A percentile compares a stretch with the other conserved stretches of the same genome.
Evolutionary conservation across 2,329 filamentous ascomycete genomes (phyloP).

Genomic region (Gremmenia infestans): DNA sequence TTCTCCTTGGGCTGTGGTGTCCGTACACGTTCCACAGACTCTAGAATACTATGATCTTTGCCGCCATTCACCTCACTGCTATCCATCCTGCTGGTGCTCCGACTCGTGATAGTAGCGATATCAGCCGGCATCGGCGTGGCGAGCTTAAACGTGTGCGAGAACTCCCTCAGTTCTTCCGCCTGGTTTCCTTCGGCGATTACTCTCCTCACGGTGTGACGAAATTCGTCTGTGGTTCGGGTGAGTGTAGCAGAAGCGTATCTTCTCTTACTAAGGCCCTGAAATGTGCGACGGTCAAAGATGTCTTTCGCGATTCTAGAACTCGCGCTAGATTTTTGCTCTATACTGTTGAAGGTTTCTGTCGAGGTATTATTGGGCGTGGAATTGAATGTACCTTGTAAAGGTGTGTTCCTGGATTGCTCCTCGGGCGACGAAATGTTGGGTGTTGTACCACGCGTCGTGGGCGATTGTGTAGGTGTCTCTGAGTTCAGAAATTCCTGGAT

Average conservation of each 20-base stretch:
- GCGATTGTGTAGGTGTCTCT: neutral
- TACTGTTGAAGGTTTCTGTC: neutral
- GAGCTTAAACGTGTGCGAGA: neutral
- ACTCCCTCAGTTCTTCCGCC: neutral
- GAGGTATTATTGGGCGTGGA: neutral
- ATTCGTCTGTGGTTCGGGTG: neutral
- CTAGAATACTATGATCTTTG: neutral
- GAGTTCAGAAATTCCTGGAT: neutral
- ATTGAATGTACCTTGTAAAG: neutral
- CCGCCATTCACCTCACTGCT: neutral
- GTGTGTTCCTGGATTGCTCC: neutral
- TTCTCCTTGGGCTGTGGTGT: no score
- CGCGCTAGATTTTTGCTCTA: neutral
- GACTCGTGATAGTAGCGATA: neutral
- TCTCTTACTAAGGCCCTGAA: neutral
- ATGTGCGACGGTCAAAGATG: neutral
- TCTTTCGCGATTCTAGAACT: neutral
- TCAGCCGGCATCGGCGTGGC: constrained; percentile 1
- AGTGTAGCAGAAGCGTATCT: neutral
- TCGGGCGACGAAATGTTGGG: neutral
- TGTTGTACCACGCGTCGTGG: neutral
- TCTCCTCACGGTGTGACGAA: neutral
- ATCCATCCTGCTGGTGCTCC: neutral
- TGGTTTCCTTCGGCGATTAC: neutral
- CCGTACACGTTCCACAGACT: neutral